Conservation (phyloP, 1,284 basidiomycete species). For the Cutaneotrichosporon mucoides region DNA sequence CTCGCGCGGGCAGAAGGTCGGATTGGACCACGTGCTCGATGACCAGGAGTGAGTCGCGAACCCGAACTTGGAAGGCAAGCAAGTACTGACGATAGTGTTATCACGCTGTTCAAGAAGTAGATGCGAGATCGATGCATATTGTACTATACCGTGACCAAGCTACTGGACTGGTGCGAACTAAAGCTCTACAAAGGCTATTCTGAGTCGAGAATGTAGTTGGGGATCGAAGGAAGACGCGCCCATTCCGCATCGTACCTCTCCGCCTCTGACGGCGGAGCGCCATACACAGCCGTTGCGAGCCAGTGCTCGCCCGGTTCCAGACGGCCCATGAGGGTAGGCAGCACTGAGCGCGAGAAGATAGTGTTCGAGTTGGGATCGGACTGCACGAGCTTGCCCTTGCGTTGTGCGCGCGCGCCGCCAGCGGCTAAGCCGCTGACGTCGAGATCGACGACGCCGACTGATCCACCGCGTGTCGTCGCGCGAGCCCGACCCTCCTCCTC, state of each 20-base stretch:
- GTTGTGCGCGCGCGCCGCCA: not conserved
- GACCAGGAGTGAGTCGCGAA: constrained; percentile 62
- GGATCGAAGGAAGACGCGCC: constrained; percentile 35
- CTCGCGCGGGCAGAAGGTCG: constrained; percentile 91
- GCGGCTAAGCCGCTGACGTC: too few species aligned
- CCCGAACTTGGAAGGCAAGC: not conserved
- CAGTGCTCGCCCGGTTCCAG: constrained; percentile 54
- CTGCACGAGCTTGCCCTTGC: constrained; percentile 55
- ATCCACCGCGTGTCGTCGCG: constrained; percentile 60
- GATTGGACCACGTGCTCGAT: constrained; percentile 79
- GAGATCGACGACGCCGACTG: constrained; percentile 58
- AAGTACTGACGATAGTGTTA: constrained; percentile 10
- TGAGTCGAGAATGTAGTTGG: constrained; percentile 2
- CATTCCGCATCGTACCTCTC: constrained; percentile 32
- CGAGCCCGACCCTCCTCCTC: constrained; percentile 50
- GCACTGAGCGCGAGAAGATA: constrained; percentile 62
- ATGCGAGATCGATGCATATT: constrained; percentile 3
- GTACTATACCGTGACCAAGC: not conserved
- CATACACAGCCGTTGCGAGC: constrained; percentile 68
- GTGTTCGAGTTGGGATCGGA: constrained; percentile 70
- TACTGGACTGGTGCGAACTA: not conserved
- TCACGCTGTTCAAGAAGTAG: constrained; percentile 19
- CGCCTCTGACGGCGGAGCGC: constrained; percentile 51
- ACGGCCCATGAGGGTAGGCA: constrained; percentile 61
- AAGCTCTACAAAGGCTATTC: not conserved